Evolutionary conservation across 108 stramenopile genomes (phyloP).

Genomic region (Cyclostephanos invisitatus): DNA sequence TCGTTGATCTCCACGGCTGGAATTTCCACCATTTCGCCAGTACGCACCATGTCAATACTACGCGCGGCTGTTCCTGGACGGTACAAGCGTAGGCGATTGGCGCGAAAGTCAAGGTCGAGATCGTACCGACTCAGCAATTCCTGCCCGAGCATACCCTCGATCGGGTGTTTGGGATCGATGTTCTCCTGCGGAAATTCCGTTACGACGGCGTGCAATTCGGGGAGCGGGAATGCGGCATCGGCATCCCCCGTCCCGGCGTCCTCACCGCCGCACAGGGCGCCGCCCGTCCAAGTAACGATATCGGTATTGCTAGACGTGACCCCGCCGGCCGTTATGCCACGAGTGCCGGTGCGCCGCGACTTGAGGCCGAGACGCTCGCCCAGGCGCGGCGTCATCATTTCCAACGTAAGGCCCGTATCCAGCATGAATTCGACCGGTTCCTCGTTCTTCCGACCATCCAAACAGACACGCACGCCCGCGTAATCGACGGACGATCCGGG

Average conservation of each 20-base stretch:
- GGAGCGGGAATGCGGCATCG: slow-evolving; percentile 16
- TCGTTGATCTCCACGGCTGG: slow-evolving; percentile 77
- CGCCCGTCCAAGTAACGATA: not conserved
- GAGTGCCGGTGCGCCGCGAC: not conserved
- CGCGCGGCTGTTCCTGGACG: slow-evolving; percentile 37
- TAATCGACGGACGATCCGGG: too few relatives aligned
- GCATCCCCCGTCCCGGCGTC: slow-evolving; percentile 3
- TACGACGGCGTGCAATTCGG: slow-evolving; percentile 65
- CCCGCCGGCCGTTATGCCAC: slow-evolving; percentile 19
- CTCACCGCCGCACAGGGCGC: slow-evolving; percentile 25
- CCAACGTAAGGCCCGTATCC: slow-evolving; percentile 75
- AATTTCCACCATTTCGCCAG: slow-evolving; percentile 52
- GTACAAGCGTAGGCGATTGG: slow-evolving; percentile 63
- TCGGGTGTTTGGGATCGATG: slow-evolving; percentile 75
- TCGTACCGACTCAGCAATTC: slow-evolving; percentile 72
- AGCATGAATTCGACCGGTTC: slow-evolving; percentile 87
- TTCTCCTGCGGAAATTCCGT: slow-evolving; percentile 84
- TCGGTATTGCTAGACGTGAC: not conserved
- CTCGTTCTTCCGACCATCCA: slow-evolving; percentile 31
- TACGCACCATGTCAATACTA: not conserved
- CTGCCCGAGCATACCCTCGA: slow-evolving; percentile 86
- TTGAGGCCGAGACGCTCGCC: not conserved
- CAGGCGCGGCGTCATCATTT: slow-evolving; percentile 75
- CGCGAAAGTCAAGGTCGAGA: slow-evolving; percentile 79
- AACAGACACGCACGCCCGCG: too few relatives aligned